Percentiles rank a stretch among this genome's conserved stretches.
phyloP scores from a whole-genome alignment of 1,284 basidiomycete genomes.

The Ganoderma multipileum region DNA sequence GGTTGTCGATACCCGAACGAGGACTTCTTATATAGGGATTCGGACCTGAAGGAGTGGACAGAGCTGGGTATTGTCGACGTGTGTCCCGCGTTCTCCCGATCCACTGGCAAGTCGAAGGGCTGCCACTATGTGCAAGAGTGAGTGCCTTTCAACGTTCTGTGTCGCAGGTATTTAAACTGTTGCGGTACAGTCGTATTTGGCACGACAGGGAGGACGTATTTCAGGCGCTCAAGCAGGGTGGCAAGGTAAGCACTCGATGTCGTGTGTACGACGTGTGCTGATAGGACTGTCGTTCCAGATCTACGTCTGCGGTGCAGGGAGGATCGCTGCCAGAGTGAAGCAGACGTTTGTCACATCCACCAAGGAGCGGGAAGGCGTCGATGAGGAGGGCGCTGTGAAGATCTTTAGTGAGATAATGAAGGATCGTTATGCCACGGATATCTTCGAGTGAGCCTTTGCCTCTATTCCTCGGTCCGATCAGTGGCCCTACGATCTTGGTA shows the following conservation, averaged over 20 bases:
- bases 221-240: conserved; percentile 42
- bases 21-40: conserved; percentile 53
- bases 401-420: conserved; percentile 40
- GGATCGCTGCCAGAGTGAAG: conserved; percentile 45
- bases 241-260: conserved; percentile 50
- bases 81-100: conserved; percentile 54
- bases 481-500: background rate
- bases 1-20: conserved; percentile 51
- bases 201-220: conserved; percentile 47
- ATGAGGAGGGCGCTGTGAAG: conserved; percentile 32
- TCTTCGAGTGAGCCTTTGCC: conserved; percentile 42
- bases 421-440: conserved; percentile 50
- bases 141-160: conserved; percentile 27
- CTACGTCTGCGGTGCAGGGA: conserved; percentile 52
- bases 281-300: conserved; percentile 37
- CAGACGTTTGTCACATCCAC: conserved; percentile 43
- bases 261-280: background rate
- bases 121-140: conserved; percentile 57
- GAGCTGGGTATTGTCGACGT: conserved; percentile 53
- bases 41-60: conserved; percentile 51
- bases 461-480: background rate
- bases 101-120: conserved; percentile 43
- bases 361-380: conserved; percentile 32
- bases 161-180: background rate
- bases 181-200: conserved; percentile 48